Percentiles rank a stretch among this genome's conserved stretches.
Evolutionary conservation across 2,329 filamentous ascomycete genomes (phyloP).

Genomic region (Thelonectria blattea): DNA sequence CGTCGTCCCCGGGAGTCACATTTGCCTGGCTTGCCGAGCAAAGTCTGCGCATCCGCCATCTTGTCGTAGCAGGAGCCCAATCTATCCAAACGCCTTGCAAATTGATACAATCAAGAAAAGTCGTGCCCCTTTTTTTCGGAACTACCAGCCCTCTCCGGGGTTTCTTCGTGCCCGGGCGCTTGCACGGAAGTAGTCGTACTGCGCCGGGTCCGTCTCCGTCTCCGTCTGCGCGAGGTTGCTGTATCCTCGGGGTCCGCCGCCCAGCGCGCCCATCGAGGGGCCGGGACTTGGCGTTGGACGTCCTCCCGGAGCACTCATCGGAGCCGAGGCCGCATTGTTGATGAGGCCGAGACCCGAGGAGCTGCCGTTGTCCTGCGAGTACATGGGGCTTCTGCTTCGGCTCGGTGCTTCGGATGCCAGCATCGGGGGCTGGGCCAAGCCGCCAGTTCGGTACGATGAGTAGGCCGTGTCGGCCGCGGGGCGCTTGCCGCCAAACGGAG

Average conservation of each 20-base stretch:
- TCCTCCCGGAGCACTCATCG: constrained; percentile 44
- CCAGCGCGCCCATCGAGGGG: constrained; percentile 57
- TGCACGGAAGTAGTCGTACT: constrained; percentile 64
- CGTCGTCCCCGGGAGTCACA: constrained; percentile 7
- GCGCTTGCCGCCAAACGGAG: constrained; percentile 42
- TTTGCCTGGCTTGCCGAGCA: constrained; percentile 5
- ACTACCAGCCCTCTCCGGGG: constrained; percentile 50
- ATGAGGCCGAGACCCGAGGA: constrained; percentile 60
- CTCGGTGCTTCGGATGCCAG: constrained; percentile 33
- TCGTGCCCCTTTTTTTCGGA: neutral
- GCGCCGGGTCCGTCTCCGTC: constrained; percentile 49
- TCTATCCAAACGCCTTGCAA: constrained; percentile 42
- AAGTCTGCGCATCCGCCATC: constrained; percentile 8
- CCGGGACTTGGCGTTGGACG: constrained; percentile 42
- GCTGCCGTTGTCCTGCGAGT: constrained; percentile 59
- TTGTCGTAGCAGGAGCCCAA: constrained; percentile 24
- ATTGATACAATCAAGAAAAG: constrained; percentile 25
- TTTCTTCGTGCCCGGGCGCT: constrained; percentile 36
- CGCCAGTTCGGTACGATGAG: constrained; percentile 34
- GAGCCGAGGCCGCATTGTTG: constrained; percentile 58
- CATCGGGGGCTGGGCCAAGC: constrained; percentile 36
- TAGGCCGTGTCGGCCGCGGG: constrained; percentile 41
- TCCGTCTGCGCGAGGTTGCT: constrained; percentile 64
- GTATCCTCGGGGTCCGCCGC: constrained; percentile 65
- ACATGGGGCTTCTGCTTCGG: constrained; percentile 55